phyloP scores from a whole-genome alignment of 148 eudicot species.

The Agrostemma githago region DNA sequence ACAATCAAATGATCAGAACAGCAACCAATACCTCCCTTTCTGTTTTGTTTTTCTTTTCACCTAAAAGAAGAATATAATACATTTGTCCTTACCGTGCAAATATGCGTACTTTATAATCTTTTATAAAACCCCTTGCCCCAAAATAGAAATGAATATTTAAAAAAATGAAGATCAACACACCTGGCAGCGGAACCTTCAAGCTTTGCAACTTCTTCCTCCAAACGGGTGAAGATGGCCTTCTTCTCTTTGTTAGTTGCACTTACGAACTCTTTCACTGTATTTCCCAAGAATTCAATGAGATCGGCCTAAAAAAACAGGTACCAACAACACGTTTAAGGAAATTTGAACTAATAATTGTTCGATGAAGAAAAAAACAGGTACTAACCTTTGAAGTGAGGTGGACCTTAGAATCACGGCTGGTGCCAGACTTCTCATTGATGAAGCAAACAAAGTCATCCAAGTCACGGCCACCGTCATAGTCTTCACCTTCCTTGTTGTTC shows the following conservation, averaged over 20 bases:
- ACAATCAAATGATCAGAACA: too few relatives aligned
- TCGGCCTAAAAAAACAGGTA: constrained; percentile 56
- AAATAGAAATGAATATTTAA: too few relatives aligned
- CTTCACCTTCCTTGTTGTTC: constrained; percentile 94
- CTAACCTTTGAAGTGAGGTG: constrained; percentile 70
- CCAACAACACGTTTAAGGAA: background rate
- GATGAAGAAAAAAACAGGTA: background rate
- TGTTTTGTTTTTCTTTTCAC: too few relatives aligned
- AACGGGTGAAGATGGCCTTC: too few relatives aligned
- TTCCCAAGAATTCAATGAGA: constrained; percentile 46
- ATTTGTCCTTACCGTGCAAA: too few relatives aligned
- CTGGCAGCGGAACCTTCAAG: too few relatives aligned
- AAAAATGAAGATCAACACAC: too few relatives aligned
- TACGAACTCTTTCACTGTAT: constrained; percentile 72
- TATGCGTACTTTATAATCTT: too few relatives aligned
- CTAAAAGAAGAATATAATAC: too few relatives aligned
- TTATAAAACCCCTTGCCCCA: too few relatives aligned
- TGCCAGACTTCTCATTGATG: constrained; percentile 83
- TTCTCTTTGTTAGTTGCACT: constrained; percentile 66
- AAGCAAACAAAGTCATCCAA: constrained; percentile 73
- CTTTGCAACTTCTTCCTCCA: too few relatives aligned
- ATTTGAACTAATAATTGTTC: background rate
- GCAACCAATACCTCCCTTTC: too few relatives aligned
- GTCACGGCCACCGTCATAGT: constrained; percentile 85
- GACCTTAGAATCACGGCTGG: constrained; percentile 81